Percentiles rank a stretch among this genome's conserved stretches.
These are phyloP conservation scores for Arthromyces matolae DNA, from an alignment of 768 basidiomycete species.

Conservation along the genomic window DNA sequence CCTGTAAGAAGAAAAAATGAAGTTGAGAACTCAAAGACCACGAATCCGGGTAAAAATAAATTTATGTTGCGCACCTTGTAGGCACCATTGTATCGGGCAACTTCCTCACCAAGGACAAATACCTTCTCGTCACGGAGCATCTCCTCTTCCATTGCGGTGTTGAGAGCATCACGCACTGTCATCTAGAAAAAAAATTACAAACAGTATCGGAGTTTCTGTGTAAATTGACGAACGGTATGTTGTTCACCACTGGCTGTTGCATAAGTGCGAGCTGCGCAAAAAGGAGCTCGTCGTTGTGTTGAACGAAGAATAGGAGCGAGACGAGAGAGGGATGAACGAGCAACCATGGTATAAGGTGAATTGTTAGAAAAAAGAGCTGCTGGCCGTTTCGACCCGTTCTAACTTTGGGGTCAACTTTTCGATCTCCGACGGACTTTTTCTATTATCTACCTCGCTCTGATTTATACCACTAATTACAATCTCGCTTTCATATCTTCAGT, in stretches of 20 bases:
- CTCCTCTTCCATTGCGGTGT: slow-evolving; percentile 98
- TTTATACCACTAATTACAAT: slow-evolving; percentile 37
- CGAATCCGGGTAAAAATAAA: not conserved
- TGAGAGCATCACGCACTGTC: slow-evolving; percentile 98
- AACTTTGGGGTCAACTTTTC: slow-evolving; percentile 17
- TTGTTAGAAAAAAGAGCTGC: slow-evolving; percentile 24
- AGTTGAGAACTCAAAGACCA: not conserved
- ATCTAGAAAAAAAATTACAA: slow-evolving; percentile 47
- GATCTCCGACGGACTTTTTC: slow-evolving; percentile 13
- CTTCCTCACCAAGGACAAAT: slow-evolving; percentile 95
- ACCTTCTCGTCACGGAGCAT: slow-evolving; percentile 95
- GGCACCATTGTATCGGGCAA: slow-evolving; percentile 96
- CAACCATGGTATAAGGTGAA: slow-evolving; percentile 46
- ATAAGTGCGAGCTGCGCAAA: slow-evolving; percentile 52
- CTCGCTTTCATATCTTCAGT: slow-evolving; percentile 53
- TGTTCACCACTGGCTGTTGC: slow-evolving; percentile 53
- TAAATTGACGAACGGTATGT: slow-evolving; percentile 33
- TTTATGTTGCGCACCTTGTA: slow-evolving; percentile 69
- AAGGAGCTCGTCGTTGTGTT: slow-evolving; percentile 38
- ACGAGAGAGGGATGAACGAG: slow-evolving; percentile 63
- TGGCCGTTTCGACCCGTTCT: slow-evolving; percentile 15
- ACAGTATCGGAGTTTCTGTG: slow-evolving; percentile 14
- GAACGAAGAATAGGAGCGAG: slow-evolving; percentile 55
- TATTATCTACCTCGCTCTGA: not conserved
- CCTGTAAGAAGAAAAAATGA: slow-evolving; percentile 40